These are phyloP conservation scores for Musa beccarii DNA, from an alignment of 176 grass and related monocot species.

Conservation along the genomic window DNA sequence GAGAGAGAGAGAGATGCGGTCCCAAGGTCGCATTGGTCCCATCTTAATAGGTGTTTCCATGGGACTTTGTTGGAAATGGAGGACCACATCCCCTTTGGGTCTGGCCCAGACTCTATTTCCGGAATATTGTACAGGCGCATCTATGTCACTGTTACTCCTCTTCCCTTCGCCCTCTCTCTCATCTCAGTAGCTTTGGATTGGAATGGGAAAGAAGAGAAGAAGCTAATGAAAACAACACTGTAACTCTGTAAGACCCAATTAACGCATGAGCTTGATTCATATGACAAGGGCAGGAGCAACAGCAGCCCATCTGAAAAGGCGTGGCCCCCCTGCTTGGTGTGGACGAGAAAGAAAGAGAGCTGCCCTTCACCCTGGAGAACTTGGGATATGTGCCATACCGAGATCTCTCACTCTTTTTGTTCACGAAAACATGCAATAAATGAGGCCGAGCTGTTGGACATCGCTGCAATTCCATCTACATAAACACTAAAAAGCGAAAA, in stretches of 20 bases:
- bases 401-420: slow-evolving; percentile 12
- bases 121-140: slow-evolving; percentile 71
- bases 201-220: not conserved
- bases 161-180: not conserved
- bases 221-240: not conserved
- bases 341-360: not conserved
- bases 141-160: slow-evolving; percentile 18
- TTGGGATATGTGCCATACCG: slow-evolving; percentile 22
- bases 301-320: slow-evolving; percentile 21
- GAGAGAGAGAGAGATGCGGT: slow-evolving; percentile 25
- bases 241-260: not conserved
- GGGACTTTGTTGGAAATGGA: slow-evolving; percentile 67
- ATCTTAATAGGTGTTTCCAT: slow-evolving; percentile 56
- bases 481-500: too few relatives aligned
- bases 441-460: slow-evolving; percentile 2
- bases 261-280: not conserved
- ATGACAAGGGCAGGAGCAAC: not conserved
- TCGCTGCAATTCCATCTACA: not conserved
- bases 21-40: slow-evolving; percentile 48
- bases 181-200: not conserved
- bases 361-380: not conserved
- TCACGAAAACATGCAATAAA: slow-evolving; percentile 20
- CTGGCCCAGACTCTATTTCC: slow-evolving; percentile 49
- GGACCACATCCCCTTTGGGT: slow-evolving; percentile 61
- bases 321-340: not conserved